Conservation (phyloP, 164 flowering plant genomes). For the Annona cherimola region DNA sequence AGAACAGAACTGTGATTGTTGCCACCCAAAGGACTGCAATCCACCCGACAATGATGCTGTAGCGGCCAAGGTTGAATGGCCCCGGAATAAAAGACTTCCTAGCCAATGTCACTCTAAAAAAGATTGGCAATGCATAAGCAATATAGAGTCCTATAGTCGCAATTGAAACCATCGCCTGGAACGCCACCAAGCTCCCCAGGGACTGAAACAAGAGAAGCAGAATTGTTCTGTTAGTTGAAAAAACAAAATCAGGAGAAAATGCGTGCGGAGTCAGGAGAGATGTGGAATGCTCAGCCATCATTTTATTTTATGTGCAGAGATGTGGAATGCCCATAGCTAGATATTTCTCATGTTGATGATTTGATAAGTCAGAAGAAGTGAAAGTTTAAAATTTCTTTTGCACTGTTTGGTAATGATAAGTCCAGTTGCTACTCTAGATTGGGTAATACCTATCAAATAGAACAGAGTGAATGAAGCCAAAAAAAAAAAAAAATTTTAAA, state of each 20-base stretch:
- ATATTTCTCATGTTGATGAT: too few species aligned
- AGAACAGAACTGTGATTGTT: slow-evolving; percentile 78
- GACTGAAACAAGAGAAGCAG: slow-evolving; percentile 42
- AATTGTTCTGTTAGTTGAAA: not conserved
- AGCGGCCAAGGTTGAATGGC: slow-evolving; percentile 83
- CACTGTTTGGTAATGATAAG: too few species aligned
- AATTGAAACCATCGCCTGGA: slow-evolving; percentile 73
- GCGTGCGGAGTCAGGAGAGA: too few species aligned
- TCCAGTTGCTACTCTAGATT: too few species aligned
- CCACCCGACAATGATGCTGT: slow-evolving; percentile 77
- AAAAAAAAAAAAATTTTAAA: too few species aligned
- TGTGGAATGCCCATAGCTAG: too few species aligned
- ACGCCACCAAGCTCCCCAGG: slow-evolving; percentile 81
- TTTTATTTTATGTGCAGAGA: too few species aligned
- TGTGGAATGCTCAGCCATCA: too few species aligned
- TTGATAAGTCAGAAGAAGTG: too few species aligned
- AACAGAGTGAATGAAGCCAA: too few species aligned
- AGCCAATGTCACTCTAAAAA: slow-evolving; percentile 83
- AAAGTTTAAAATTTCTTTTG: too few species aligned
- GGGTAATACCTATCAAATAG: too few species aligned
- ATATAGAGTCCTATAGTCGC: slow-evolving; percentile 93
- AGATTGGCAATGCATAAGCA: slow-evolving; percentile 86
- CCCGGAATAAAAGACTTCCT: slow-evolving; percentile 69
- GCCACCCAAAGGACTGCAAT: slow-evolving; percentile 82
- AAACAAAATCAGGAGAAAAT: not conserved